Percentiles rank a stretch among this genome's conserved stretches.
These are phyloP conservation scores for Kwoniella heveanensis DNA, from an alignment of 768 basidiomycete genomes.

Conservation along the genomic window DNA sequence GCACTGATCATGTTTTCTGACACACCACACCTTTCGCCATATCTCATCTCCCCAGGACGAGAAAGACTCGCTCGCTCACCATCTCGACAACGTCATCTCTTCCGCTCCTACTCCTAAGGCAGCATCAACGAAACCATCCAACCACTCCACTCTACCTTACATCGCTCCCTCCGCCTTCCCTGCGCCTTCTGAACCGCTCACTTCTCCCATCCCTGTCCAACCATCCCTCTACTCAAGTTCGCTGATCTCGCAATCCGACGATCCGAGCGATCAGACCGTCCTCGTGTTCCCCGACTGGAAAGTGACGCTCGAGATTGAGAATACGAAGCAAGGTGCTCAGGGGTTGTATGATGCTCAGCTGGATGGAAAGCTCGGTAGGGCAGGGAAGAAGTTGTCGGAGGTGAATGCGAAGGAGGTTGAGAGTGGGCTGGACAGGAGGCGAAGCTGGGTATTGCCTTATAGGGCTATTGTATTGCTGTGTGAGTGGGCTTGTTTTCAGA, in stretches of 20 bases:
- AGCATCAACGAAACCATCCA: not conserved
- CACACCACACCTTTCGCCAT: too few relatives aligned
- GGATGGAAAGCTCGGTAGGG: constrained; percentile 59
- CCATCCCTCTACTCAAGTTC: constrained; percentile 82
- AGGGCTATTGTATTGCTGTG: constrained; percentile 86
- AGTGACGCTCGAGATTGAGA: constrained; percentile 71
- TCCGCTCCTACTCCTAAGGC: constrained; percentile 25
- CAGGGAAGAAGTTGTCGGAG: constrained; percentile 13
- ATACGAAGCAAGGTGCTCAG: constrained; percentile 67
- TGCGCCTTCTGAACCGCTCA: constrained; percentile 40
- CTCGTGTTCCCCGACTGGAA: constrained; percentile 92
- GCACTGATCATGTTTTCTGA: too few relatives aligned
- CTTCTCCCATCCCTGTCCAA: constrained; percentile 59
- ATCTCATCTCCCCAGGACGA: constrained; percentile 62
- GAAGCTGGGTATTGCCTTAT: constrained; percentile 83
- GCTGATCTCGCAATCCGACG: constrained; percentile 70
- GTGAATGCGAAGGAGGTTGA: constrained; percentile 8
- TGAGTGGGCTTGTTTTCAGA: too few relatives aligned
- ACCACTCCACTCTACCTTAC: constrained; percentile 9
- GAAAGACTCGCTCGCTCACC: constrained; percentile 69
- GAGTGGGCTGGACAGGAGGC: constrained; percentile 59
- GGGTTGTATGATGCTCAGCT: constrained; percentile 69
- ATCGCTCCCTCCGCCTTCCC: constrained; percentile 20
- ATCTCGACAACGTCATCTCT: constrained; percentile 57
- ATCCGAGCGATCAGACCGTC: constrained; percentile 70